Conservation (phyloP, 805 yeast genomes). For the Henningerozyma blattae region DNA sequence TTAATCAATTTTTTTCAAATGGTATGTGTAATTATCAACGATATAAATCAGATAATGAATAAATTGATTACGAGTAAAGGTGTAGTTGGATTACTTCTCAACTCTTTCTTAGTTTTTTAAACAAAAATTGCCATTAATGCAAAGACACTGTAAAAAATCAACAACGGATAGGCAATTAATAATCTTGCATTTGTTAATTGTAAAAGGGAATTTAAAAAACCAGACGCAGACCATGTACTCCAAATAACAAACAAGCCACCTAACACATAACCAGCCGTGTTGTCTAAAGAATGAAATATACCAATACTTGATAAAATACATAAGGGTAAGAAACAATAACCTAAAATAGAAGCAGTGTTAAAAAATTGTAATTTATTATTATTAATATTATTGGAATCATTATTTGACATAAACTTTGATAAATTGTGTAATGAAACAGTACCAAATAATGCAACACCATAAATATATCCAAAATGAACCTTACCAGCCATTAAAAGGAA, state of each 20-base stretch:
- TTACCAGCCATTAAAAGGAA: conserved; percentile 78
- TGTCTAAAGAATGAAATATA: conserved; percentile 67
- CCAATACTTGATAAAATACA: conserved; percentile 49
- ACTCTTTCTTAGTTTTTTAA: no score
- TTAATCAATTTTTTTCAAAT: no score
- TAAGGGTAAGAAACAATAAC: conserved; percentile 86
- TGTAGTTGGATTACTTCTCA: no score
- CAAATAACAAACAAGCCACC: conserved; percentile 63
- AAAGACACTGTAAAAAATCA: conserved; percentile 84
- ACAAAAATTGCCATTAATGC: conserved; percentile 92
- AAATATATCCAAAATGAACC: conserved; percentile 91
- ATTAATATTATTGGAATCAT: conserved; percentile 15
- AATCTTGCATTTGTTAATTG: conserved; percentile 77
- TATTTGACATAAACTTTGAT: conserved; percentile 76
- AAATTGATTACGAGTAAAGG: no score
- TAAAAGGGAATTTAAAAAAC: conserved; percentile 78
- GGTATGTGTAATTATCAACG: no score
- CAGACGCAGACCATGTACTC: conserved; percentile 92
- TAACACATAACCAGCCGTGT: conserved; percentile 56
- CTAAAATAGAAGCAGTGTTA: conserved; percentile 83
- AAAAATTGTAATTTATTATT: conserved; percentile 31
- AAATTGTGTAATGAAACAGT: conserved; percentile 72
- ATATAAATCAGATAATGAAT: no score
- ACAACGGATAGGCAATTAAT: conserved; percentile 85
- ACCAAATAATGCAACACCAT: conserved; percentile 92